These are phyloP conservation scores for Coemansia sp. DNA, from an alignment of 192 early-diverging fungal species.

Conservation along the genomic window DNA sequence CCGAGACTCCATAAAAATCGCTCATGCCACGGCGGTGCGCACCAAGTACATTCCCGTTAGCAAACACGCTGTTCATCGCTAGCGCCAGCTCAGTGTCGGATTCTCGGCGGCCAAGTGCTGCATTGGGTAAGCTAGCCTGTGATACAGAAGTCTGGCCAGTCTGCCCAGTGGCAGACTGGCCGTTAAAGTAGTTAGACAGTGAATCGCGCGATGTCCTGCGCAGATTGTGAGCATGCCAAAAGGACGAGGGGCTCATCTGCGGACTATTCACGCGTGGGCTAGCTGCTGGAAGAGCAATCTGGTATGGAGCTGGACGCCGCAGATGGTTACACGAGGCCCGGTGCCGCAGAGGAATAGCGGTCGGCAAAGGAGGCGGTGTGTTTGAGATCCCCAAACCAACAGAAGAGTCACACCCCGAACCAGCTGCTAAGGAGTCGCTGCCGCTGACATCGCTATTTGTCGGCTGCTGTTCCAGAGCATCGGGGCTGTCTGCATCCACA, in stretches of 20 bases:
- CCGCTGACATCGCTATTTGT: neutral
- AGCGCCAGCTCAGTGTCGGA: constrained; percentile 53
- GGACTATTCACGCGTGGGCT: constrained; percentile 45
- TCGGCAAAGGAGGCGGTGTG: constrained; percentile 20
- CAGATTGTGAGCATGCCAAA: constrained; percentile 33
- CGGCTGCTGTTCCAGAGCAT: neutral
- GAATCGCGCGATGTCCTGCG: constrained; percentile 47
- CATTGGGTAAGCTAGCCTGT: constrained; percentile 8
- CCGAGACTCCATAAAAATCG: constrained; percentile 30
- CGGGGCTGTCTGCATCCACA: neutral
- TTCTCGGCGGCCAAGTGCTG: constrained; percentile 34
- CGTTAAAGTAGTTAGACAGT: constrained; percentile 15
- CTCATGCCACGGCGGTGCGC: constrained; percentile 30
- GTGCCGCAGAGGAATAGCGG: constrained; percentile 40
- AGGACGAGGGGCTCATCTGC: constrained; percentile 43
- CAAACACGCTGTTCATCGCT: constrained; percentile 54
- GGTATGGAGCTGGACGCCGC: constrained; percentile 51
- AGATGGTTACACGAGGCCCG: constrained; percentile 47
- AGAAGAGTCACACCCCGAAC: neutral
- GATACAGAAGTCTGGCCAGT: neutral
- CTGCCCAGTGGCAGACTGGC: constrained; percentile 10
- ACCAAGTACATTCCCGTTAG: constrained; percentile 43
- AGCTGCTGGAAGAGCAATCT: constrained; percentile 24
- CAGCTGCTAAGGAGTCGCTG: constrained; percentile 7
- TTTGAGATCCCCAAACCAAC: constrained; percentile 33